Evolutionary conservation across 1,284 basidiomycete genomes (phyloP).

Genomic region (Anthracocystis walkeri): DNA sequence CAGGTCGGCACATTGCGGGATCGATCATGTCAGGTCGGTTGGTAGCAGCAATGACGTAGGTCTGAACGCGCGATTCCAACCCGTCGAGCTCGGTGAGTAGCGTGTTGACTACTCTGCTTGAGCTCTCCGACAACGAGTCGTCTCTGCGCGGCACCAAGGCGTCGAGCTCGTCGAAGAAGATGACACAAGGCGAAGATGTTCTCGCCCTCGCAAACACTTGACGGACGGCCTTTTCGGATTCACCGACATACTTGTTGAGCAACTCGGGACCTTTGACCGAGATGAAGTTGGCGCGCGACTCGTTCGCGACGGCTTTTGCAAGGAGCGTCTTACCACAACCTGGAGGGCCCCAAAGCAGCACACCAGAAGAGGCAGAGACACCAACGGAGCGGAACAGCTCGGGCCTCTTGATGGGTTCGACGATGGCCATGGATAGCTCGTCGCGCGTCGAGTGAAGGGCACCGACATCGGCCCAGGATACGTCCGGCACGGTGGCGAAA

Average conservation of each 20-base stretch:
- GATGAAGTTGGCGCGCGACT: constrained; percentile 93
- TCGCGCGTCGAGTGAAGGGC: constrained; percentile 86
- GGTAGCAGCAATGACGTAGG: constrained; percentile 96
- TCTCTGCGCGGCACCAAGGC: constrained; percentile 94
- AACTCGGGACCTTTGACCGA: constrained; percentile 96
- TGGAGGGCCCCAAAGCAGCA: constrained; percentile 96
- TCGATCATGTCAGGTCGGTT: constrained; percentile 99
- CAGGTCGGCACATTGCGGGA: constrained; percentile 96
- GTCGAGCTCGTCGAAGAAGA: constrained; percentile 97
- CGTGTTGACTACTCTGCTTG: constrained; percentile 96
- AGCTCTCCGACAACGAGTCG: constrained; percentile 90
- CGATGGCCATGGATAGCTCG: constrained; percentile 95
- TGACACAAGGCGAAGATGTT: constrained; percentile 87
- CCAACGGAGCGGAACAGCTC: constrained; percentile 89
- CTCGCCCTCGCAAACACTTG: constrained; percentile 91
- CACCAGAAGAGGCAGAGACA: constrained; percentile 80
- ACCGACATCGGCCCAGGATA: constrained; percentile 95
- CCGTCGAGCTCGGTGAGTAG: constrained; percentile 96
- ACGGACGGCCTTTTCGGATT: constrained; percentile 92
- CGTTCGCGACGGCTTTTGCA: constrained; percentile 96
- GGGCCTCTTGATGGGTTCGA: constrained; percentile 90
- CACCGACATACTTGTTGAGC: constrained; percentile 96
- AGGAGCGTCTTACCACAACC: constrained; percentile 96
- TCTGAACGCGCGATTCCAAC: constrained; percentile 83
- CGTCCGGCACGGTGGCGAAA: constrained; percentile 94